A percentile compares a stretch with the other conserved stretches of the same genome.
phyloP scores from a whole-genome alignment of 2,329 filamentous ascomycete genomes.

The Alternaria postmessia region DNA sequence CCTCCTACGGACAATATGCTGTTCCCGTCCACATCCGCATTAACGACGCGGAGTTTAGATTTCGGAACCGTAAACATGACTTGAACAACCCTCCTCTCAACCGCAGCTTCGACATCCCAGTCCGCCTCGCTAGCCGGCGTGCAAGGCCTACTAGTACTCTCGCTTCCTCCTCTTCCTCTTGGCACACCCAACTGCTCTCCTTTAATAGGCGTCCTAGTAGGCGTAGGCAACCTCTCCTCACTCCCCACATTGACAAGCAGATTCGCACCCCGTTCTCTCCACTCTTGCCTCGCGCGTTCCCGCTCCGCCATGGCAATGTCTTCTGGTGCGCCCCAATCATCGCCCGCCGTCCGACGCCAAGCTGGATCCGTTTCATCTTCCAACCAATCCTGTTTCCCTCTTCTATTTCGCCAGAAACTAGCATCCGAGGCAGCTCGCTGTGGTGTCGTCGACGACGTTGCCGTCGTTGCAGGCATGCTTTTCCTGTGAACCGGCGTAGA shows the following conservation, averaged over 20 bases:
- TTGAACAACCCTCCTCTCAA: constrained; percentile 58
- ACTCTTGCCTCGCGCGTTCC: constrained; percentile 41
- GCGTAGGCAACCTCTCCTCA: constrained; percentile 38
- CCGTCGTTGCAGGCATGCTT: constrained; percentile 29
- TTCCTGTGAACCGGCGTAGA: constrained; percentile 15
- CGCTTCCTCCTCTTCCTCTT: neutral
- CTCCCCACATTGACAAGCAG: constrained; percentile 40
- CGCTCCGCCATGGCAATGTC: constrained; percentile 43
- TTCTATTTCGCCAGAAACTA: constrained; percentile 52
- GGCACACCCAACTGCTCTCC: constrained; percentile 34
- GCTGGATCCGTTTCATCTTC: constrained; percentile 44
- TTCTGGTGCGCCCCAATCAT: constrained; percentile 48
- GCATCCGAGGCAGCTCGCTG: constrained; percentile 57
- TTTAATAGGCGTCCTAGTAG: constrained; percentile 38
- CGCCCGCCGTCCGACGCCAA: constrained; percentile 47
- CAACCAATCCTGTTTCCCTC: constrained; percentile 55
- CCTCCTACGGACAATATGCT: constrained; percentile 34
- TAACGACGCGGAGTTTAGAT: constrained; percentile 87
- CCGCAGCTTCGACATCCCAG: constrained; percentile 61
- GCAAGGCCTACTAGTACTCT: constrained; percentile 20
- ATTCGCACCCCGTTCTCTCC: constrained; percentile 37
- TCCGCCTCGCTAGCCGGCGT: constrained; percentile 54
- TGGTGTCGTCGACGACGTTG: constrained; percentile 30
- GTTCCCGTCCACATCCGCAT: constrained; percentile 55
- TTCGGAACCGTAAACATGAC: constrained; percentile 92